A percentile compares a stretch with the other conserved stretches of the same genome.
Conservation (phyloP, 768 basidiomycete genomes). For the Phaffia australis region DNA sequence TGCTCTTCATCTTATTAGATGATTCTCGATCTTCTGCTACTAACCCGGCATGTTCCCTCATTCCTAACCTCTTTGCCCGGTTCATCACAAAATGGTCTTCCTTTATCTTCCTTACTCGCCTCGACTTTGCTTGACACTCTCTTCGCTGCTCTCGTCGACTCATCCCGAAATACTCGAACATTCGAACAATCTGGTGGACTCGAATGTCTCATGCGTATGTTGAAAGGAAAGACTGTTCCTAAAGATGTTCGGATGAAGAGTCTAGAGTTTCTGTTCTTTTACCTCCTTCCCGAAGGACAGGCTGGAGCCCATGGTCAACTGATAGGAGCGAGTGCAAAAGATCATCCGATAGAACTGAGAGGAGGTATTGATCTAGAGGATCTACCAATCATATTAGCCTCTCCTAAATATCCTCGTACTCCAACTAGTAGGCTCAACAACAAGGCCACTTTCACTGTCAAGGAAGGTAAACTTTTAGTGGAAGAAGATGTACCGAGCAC, state of each 20-base stretch:
- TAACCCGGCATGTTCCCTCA: constrained; percentile 24
- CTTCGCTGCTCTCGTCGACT: constrained; percentile 79
- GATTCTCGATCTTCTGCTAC: constrained; percentile 17
- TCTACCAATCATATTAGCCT: too few species aligned
- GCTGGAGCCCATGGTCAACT: too few species aligned
- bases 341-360: too few species aligned
- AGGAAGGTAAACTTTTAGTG: too few species aligned
- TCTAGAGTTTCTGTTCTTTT: constrained; percentile 88
- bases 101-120: constrained; percentile 46
- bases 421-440: too few species aligned
- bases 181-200: constrained; percentile 72
- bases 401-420: too few species aligned
- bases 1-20: constrained; percentile 45
- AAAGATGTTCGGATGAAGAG: constrained; percentile 91
- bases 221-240: constrained; percentile 76
- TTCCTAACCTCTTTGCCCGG: constrained; percentile 27
- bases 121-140: constrained; percentile 71
- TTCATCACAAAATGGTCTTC: constrained; percentile 11
- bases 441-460: too few species aligned
- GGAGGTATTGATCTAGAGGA: too few species aligned
- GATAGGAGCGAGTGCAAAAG: too few species aligned
- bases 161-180: constrained; percentile 56
- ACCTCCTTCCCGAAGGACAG: constrained; percentile 66
- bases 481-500: too few species aligned
- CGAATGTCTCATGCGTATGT: constrained; percentile 69